These are phyloP conservation scores for Kodamaea leandrae DNA, from an alignment of 805 yeast genomes.

Conservation along the genomic window DNA sequence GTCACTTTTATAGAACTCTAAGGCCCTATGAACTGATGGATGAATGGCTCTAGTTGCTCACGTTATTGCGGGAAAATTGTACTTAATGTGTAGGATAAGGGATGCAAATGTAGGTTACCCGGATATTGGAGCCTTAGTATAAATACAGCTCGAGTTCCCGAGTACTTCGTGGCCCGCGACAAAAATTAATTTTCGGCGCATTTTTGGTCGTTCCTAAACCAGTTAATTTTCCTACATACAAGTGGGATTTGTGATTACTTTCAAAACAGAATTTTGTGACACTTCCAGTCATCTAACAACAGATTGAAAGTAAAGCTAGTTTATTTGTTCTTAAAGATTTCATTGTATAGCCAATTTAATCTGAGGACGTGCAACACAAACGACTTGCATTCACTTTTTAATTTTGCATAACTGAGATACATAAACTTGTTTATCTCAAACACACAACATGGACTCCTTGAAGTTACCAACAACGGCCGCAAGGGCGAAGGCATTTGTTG, in stretches of 20 bases:
- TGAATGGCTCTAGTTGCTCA: too few relatives aligned
- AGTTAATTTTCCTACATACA: conserved; percentile 1
- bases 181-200: conserved; percentile 1
- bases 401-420: conserved; percentile 31
- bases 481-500: conserved; percentile 69
- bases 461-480: conserved; percentile 77
- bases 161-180: conserved; percentile 6
- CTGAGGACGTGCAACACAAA: background rate
- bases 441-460: conserved; percentile 59
- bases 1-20: too few relatives aligned
- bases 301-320: background rate
- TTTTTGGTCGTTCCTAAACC: conserved; percentile 9
- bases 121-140: conserved; percentile 21
- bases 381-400: background rate
- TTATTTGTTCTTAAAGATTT: background rate
- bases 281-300: conserved; percentile 2
- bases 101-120: conserved; percentile 21
- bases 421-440: conserved; percentile 40
- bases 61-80: too few relatives aligned
- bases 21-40: too few relatives aligned
- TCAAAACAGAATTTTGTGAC: background rate
- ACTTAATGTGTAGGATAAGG: too few relatives aligned
- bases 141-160: conserved; percentile 21
- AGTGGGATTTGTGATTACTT: background rate
- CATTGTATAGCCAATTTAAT: conserved; percentile 7